A percentile compares a stretch with the other conserved stretches of the same genome.
These are phyloP conservation scores for Solanum bulbocastanum DNA, from an alignment of 257 asterid species.

Conservation along the genomic window DNA sequence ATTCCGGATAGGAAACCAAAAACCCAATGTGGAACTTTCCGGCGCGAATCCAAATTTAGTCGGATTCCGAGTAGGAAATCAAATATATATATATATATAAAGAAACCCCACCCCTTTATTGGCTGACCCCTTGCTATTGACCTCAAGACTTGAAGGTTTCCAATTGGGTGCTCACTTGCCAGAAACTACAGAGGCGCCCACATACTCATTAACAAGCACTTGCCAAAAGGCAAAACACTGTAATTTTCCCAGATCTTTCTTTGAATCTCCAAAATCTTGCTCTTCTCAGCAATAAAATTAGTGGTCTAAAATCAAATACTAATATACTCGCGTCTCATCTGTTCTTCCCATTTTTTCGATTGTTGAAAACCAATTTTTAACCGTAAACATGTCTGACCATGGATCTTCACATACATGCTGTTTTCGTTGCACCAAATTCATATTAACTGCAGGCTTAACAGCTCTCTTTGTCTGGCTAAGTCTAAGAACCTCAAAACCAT, in stretches of 20 bases:
- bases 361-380: background rate
- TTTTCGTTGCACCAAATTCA: constrained; percentile 50
- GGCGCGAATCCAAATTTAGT: no score
- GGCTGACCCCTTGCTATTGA: background rate
- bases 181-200: background rate
- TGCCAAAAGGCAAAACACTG: background rate
- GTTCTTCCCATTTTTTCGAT: background rate
- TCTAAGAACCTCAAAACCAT: constrained; percentile 60
- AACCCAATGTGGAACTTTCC: no score
- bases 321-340: background rate
- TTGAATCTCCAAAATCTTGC: background rate
- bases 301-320: background rate
- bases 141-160: background rate
- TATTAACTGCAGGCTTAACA: constrained; percentile 60
- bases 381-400: background rate
- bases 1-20: no score
- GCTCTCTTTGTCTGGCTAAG: constrained; percentile 87
- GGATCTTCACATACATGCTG: background rate
- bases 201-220: background rate
- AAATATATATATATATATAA: no score
- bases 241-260: background rate
- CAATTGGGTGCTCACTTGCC: background rate
- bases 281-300: background rate
- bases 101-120: background rate
- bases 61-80: no score